Base-by-base conservation (phyloP, 805 yeast species). In the Ogataea pilisensis region DNA sequence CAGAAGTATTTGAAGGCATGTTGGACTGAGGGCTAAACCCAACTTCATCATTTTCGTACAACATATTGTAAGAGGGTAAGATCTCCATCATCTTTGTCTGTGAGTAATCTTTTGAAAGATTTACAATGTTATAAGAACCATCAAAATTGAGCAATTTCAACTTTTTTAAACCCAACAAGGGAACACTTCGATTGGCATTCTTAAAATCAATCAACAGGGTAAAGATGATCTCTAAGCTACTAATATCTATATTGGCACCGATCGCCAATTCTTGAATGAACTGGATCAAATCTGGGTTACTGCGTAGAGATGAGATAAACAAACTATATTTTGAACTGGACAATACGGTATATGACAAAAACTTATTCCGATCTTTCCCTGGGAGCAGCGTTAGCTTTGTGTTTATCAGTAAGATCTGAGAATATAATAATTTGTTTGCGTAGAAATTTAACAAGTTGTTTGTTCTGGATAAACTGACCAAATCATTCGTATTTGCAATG, bases 21-120 rank as follows among this genome's bases (percentile, higher is more conserved):
- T 26, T 22, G 31, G 46, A 38, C 12, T 39, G 32, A 5, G 29
- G 13, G 35, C n/a, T 39, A 37, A 42, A 38, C 27, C 34, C 45
- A 29, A 43, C 39, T 35, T 48, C 52, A 33, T 50, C 53, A 39
- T 45, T 49, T 35, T 48, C 54, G 35, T 44, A 49, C 19, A 51
- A 26, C 38, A 52, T 31, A 16, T 38, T 34, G 26, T 31, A 38
- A 25, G 31, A 12, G 17, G 47, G 31, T 2, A 42, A 42, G 11
- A 30, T 31, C 19, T 32, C 42, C 5, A 34, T 20, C 14, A 31
- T 43, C 8, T 29, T 37, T 3, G 42, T 35, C 3, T 39, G 38
- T 3, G 39, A 25, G 16, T 38, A 39, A 12, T 48, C 48, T 28
- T 45, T 46, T 27, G 38, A 45, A n/a, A 43, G 34, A 18, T 39